Conservation (phyloP, 2,329 filamentous ascomycete genomes). For the Colletotrichum truncatum region DNA sequence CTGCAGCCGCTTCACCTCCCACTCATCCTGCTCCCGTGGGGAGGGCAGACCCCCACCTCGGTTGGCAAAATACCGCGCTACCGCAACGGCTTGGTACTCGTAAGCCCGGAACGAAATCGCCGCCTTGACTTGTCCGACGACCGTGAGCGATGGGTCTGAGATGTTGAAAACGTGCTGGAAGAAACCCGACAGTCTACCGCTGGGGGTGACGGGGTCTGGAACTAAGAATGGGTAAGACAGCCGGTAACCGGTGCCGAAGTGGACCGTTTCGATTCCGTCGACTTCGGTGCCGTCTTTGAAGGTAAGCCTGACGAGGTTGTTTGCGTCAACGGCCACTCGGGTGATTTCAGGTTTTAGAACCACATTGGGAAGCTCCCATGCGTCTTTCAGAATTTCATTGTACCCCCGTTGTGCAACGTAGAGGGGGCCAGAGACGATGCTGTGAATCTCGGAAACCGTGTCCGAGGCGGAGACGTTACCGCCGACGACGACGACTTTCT, state of each 20-base stretch:
- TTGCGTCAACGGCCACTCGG: constrained; percentile 44
- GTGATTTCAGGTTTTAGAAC: constrained; percentile 51
- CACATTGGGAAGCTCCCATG: constrained; percentile 61
- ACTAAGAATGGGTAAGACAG: constrained; percentile 64
- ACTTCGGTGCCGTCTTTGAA: constrained; percentile 61
- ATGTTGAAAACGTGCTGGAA: constrained; percentile 47
- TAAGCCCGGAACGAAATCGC: constrained; percentile 48
- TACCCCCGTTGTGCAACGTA: constrained; percentile 57
- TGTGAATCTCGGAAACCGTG: constrained; percentile 60
- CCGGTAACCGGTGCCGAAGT: constrained; percentile 68
- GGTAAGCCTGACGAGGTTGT: constrained; percentile 42
- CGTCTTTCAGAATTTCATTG: constrained; percentile 57
- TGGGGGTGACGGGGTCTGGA: constrained; percentile 35
- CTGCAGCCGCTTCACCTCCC: constrained; percentile 41
- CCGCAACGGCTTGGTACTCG: constrained; percentile 48
- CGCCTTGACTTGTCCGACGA: constrained; percentile 44
- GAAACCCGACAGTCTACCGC: constrained; percentile 40
- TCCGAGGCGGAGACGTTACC: constrained; percentile 67
- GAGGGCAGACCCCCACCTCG: constrained; percentile 38
- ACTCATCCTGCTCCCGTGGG: constrained; percentile 39
- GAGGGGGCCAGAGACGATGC: constrained; percentile 54
- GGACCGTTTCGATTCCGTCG: constrained; percentile 61
- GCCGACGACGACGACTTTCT: constrained; percentile 65
- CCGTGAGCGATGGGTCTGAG: constrained; percentile 43
- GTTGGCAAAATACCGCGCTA: constrained; percentile 45